Evolutionary conservation across 257 asterid species (phyloP).

Genomic region (Handroanthus guayacan): DNA sequence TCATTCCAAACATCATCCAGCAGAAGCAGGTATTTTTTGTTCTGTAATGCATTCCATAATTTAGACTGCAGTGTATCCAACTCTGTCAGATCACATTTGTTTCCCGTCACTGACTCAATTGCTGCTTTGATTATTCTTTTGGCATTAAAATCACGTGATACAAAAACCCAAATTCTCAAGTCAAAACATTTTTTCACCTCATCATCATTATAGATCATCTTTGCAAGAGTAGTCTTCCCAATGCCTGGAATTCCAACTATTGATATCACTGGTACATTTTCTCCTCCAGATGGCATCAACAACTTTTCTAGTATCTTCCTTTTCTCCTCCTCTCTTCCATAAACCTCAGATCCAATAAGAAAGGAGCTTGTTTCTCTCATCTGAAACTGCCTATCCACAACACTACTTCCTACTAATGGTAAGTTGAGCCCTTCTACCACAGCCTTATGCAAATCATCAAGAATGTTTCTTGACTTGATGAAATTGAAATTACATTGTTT

Average conservation of each 20-base stretch:
- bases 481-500: conserved; percentile 4
- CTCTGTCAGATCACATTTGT: conserved; percentile 34
- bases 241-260: conserved; percentile 40
- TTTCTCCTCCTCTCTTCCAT: conserved; percentile 37
- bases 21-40: conserved; percentile 38
- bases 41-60: conserved; percentile 33
- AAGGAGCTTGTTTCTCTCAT: conserved; percentile 39
- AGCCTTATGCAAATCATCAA: conserved; percentile 29
- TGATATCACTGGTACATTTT: conserved; percentile 27
- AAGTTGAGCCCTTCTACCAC: conserved; percentile 28
- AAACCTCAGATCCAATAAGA: conserved; percentile 31
- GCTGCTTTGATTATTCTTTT: conserved; percentile 29
- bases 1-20: conserved; percentile 48
- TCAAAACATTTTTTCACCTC: conserved; percentile 33
- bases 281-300: conserved; percentile 17
- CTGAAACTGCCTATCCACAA: conserved; percentile 6
- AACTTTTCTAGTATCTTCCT: conserved; percentile 21
- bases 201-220: conserved; percentile 38
- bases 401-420: conserved; percentile 17
- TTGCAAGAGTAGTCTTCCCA: conserved; percentile 44
- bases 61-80: conserved; percentile 36
- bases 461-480: conserved; percentile 9
- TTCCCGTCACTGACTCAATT: conserved; percentile 33
- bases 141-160: conserved; percentile 31
- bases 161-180: conserved; percentile 40